Evolutionary conservation across 129 eudicot genomes (phyloP).

Genomic region (Silybum marianum): DNA sequence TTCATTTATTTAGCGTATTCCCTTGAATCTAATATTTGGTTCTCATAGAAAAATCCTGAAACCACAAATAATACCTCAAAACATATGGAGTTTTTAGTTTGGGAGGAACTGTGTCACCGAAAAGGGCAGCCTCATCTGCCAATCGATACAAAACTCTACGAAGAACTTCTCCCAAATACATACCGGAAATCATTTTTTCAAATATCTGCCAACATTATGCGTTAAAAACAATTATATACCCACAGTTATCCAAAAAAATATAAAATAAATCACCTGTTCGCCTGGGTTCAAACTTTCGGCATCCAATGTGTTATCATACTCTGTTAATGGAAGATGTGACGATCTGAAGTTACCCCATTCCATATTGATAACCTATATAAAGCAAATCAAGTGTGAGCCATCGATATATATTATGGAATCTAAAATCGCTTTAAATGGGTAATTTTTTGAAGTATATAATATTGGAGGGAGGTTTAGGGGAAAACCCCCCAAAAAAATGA

Average conservation of each 20-base stretch:
- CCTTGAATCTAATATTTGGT: neutral
- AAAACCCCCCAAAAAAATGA: no score
- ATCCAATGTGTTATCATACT: slow-evolving; percentile 74
- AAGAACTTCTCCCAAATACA: slow-evolving; percentile 90
- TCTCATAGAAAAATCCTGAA: neutral
- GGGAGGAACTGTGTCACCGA: slow-evolving; percentile 79
- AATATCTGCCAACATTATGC: slow-evolving; percentile 45
- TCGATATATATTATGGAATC: neutral
- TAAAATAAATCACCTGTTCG: slow-evolving; percentile 62
- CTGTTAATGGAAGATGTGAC: slow-evolving; percentile 85
- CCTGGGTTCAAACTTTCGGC: slow-evolving; percentile 80
- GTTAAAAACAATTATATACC: neutral
- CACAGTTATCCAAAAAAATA: no score
- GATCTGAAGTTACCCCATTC: slow-evolving; percentile 98
- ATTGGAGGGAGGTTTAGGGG: no score
- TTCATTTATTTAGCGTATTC: no score
- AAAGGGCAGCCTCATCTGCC: slow-evolving; percentile 86
- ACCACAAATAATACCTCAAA: slow-evolving; percentile 57
- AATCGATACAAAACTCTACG: slow-evolving; percentile 69
- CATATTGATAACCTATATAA: slow-evolving; percentile 86
- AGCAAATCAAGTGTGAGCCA: neutral
- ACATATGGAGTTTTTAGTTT: slow-evolving; percentile 63
- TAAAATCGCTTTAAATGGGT: neutral
- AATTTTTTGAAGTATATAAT: neutral
- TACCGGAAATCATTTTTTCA: slow-evolving; percentile 88